A percentile compares a stretch with the other conserved stretches of the same genome.
Evolutionary conservation across 1,284 basidiomycete genomes (phyloP).

Genomic region (Trametes hirsuta): DNA sequence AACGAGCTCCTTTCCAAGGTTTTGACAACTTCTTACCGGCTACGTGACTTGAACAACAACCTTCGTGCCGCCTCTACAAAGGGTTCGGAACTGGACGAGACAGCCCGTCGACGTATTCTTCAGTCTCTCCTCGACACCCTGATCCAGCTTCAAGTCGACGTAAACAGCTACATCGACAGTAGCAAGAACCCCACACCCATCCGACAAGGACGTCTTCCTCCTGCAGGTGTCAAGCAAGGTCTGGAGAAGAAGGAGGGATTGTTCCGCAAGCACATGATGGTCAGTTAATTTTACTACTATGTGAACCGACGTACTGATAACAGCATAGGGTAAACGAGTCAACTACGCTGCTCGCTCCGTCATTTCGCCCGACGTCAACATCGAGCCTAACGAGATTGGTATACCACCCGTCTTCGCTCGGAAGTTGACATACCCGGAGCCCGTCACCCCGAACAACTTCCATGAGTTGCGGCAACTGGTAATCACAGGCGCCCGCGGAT

Average conservation of each 20-base stretch:
- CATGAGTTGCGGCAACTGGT: conserved; percentile 90
- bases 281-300: conserved; percentile 32
- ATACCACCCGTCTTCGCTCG: conserved; percentile 97
- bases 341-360: conserved; percentile 99
- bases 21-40: conserved; percentile 79
- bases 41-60: conserved; percentile 79
- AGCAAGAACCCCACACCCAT: conserved; percentile 91
- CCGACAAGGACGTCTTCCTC: conserved; percentile 90
- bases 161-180: conserved; percentile 98
- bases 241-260: conserved; percentile 99
- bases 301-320: neutral
- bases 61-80: conserved; percentile 68
- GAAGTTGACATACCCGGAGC: conserved; percentile 97
- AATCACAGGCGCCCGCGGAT: conserved; percentile 87
- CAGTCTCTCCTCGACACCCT: conserved; percentile 79
- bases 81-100: conserved; percentile 56
- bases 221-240: conserved; percentile 94
- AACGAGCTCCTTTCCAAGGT: conserved; percentile 92
- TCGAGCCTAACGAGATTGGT: conserved; percentile 99
- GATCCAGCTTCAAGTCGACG: conserved; percentile 91
- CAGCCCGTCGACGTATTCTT: conserved; percentile 63
- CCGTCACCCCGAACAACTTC: conserved; percentile 92
- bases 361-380: conserved; percentile 99
- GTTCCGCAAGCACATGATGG: conserved; percentile 99
- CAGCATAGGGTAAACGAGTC: conserved; percentile 91